Base-by-base conservation (phyloP, 768 basidiomycete species). In the Tubosaeta brunneosetosa region DNA sequence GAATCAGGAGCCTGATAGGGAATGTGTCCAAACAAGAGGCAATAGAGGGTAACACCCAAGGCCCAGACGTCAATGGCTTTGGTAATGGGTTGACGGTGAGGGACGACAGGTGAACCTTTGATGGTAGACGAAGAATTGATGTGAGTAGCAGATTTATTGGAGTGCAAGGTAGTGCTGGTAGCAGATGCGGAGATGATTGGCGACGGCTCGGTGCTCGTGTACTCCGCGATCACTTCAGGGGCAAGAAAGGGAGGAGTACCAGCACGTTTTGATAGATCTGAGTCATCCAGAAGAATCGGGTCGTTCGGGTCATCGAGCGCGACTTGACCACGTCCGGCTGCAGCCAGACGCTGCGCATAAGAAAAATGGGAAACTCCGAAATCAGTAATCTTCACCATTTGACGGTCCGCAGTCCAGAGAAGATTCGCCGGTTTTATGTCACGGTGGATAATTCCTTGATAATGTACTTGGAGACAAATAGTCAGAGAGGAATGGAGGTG, bases 361-460 rank as follows among this genome's bases (percentile, higher is more conserved):
- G 92, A 95, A 71, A 95, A 94, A 66, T 95, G 92, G 14, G 95
- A 94, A 48, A 97, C 93, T 48, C 97, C 97, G 70, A 99, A 98
- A 72, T 99, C 97, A 26, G 88, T 92, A 55, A 99, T 98, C 72
- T 99, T 99, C 72, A 98, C 94, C 52, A 81, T 82, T 53, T 82
- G 81, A 49, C 90, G 85, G 73, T 95, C 89, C 26, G 79, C 78
- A 3, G 88, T 88, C 85, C 91, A 93, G 27, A 99, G 79, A 22
- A 99, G 83, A 70, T 99, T 99, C 43, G 94, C 91, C 26, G 97
- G 97, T 67, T 99, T 99, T 75, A 99, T 98, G 73, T 99, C 97
- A 52, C 97, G 91, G 72, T 99, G 97, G 46, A 99, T 97, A 69
- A 99, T 98, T 22, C 95, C 97, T 65, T 98, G 94, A 63, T 88